Base-by-base conservation (phyloP, 805 yeast species). In the Teunomyces tritomae region DNA sequence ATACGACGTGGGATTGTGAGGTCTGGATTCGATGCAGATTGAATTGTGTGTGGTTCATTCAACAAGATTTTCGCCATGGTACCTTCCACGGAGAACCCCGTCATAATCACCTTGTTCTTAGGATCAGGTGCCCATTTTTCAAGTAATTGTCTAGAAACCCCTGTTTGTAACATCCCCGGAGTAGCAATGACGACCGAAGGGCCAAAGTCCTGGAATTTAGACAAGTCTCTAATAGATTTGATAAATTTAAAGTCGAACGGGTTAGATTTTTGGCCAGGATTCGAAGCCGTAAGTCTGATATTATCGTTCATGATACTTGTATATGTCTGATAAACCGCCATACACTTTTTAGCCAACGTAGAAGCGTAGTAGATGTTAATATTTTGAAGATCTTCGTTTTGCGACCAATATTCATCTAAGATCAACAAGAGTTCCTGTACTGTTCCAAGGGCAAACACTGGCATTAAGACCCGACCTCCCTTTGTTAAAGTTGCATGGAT, bases 91-190 rank as follows among this genome's bases (percentile, higher is more conserved):
- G 98, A 91, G 65, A 94, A 94, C 72, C 99, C 99, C 0, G 99
- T 94, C 63, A 94, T 68, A 17, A 94, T 79, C 24, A 90, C 83
- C 2, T 95, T 74, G 58, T 94, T 94, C 59, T 89, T 85, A 2
- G 95, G 87, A 58, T 94, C 98, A 0, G 99, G 99, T 4, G 96
- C 91, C 99, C 99, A 94, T 64, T 86, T 82, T 61, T 94, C 99
- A 27, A 94, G 75, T 16, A 94, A 73, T 57, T 87, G 94, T 57
- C 99, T 77, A 0, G 97, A 89, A 2, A 91, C 84, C 52, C 99
- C 99, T 63, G 87, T 91, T 64, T 92, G 99, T 43, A 94, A 74
- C 99, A 94, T 94, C 63, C 99, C 99, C 0, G 99, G 99, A 39
- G 96, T 83, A 0, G 99, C 99, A 30, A 94, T 80, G 67, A 94